These are phyloP conservation scores for Glebionis coronaria DNA, from an alignment of 129 eudicot species.

Conservation along the genomic window DNA sequence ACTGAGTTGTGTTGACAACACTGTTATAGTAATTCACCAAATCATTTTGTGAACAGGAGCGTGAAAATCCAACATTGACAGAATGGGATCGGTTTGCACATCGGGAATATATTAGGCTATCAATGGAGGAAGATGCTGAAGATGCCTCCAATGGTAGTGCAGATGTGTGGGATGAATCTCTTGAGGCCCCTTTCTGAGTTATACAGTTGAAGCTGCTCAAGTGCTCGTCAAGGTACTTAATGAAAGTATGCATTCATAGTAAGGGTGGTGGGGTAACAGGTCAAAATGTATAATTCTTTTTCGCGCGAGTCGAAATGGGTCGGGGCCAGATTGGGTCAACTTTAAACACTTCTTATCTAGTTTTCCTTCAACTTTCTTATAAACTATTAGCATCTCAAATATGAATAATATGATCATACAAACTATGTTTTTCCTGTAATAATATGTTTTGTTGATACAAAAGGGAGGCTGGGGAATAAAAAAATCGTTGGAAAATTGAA, in stretches of 20 bases:
- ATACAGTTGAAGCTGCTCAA: slow-evolving; percentile 32
- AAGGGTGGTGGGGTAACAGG: too few species aligned
- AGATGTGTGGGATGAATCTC: slow-evolving; percentile 89
- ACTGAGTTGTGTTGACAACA: background rate
- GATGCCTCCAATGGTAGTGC: slow-evolving; percentile 86
- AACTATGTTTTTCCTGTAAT: too few species aligned
- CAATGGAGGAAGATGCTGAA: slow-evolving; percentile 87
- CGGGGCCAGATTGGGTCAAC: too few species aligned
- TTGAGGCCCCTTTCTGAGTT: slow-evolving; percentile 81
- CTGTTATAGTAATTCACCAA: background rate
- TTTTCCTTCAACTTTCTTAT: background rate
- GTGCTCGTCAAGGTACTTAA: slow-evolving; percentile 19
- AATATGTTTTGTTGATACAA: too few species aligned
- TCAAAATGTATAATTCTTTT: too few species aligned
- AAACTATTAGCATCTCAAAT: too few species aligned
- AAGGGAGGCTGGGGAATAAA: too few species aligned
- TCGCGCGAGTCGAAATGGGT: too few species aligned
- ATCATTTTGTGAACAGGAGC: slow-evolving; percentile 52
- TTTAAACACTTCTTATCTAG: background rate
- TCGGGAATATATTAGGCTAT: slow-evolving; percentile 81
- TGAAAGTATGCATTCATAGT: background rate
- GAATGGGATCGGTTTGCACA: slow-evolving; percentile 99
- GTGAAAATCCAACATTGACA: slow-evolving; percentile 94
- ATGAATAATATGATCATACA: too few species aligned
- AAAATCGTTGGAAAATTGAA: too few species aligned